These are phyloP conservation scores for Cornus suecica DNA, from an alignment of 148 eudicot species.

Conservation along the genomic window DNA sequence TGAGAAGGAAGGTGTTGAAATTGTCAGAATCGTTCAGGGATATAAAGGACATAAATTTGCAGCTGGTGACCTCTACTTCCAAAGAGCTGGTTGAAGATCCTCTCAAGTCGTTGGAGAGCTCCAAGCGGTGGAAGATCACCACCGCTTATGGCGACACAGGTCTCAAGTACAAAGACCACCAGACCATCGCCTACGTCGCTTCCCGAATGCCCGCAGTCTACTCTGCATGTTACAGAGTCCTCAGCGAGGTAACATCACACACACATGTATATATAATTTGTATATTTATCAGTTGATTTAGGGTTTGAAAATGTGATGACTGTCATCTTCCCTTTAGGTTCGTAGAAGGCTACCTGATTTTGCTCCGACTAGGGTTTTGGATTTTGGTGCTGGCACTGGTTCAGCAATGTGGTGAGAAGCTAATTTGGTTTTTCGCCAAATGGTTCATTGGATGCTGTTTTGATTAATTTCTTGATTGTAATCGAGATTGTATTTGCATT, in stretches of 20 bases:
- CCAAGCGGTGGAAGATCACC: constrained; percentile 81
- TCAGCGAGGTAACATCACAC: constrained; percentile 53
- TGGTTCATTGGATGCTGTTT: background rate
- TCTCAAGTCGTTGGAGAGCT: constrained; percentile 38
- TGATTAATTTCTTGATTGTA: constrained; percentile 10
- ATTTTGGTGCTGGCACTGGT: constrained; percentile 98
- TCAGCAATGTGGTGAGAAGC: constrained; percentile 83
- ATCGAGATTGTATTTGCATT: background rate
- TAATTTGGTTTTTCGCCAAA: background rate
- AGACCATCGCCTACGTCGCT: constrained; percentile 76
- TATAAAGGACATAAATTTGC: constrained; percentile 63
- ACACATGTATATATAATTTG: background rate
- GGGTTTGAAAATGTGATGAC: background rate
- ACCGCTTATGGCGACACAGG: constrained; percentile 72
- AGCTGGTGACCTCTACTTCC: constrained; percentile 53
- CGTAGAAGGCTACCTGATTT: constrained; percentile 69
- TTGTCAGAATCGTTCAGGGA: constrained; percentile 54
- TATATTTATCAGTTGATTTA: background rate
- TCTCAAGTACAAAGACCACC: constrained; percentile 62
- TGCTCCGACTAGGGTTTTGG: constrained; percentile 71
- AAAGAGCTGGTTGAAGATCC: constrained; percentile 81
- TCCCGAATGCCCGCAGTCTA: constrained; percentile 90
- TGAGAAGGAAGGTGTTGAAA: constrained; percentile 78
- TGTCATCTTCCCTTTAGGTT: constrained; percentile 32
- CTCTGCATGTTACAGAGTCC: constrained; percentile 71